Evolutionary conservation across 2,329 filamentous ascomycete species (phyloP).

Genomic region (Clarireedia sp.): DNA sequence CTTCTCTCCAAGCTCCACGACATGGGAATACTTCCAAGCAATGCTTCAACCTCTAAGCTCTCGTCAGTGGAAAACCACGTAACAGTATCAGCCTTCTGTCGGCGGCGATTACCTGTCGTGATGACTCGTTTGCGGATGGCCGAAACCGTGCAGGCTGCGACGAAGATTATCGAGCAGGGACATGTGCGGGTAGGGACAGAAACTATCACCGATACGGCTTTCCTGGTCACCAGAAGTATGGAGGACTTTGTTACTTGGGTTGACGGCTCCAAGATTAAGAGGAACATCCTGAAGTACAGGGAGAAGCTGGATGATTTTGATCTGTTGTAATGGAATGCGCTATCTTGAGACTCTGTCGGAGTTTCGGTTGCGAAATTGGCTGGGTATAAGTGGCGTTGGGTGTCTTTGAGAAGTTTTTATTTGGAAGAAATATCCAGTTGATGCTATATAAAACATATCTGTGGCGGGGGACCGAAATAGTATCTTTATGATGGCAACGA

Average conservation of each 20-base stretch:
- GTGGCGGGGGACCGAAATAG: too few species aligned
- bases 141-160: constrained; percentile 76
- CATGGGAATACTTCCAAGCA: constrained; percentile 74
- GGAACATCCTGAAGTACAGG: constrained; percentile 88
- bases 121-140: constrained; percentile 91
- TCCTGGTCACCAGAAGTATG: constrained; percentile 78
- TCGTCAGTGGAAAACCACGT: constrained; percentile 80
- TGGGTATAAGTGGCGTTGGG: not conserved
- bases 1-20: constrained; percentile 87
- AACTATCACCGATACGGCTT: constrained; percentile 82
- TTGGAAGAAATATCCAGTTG: not conserved
- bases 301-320: constrained; percentile 97
- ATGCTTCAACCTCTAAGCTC: constrained; percentile 59
- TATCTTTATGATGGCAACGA: too few species aligned
- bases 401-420: not conserved
- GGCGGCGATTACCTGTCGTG: constrained; percentile 75
- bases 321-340: constrained; percentile 50
- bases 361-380: constrained; percentile 7
- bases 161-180: constrained; percentile 86
- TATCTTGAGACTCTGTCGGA: not conserved
- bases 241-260: constrained; percentile 98
- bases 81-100: constrained; percentile 82
- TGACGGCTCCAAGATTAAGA: constrained; percentile 93
- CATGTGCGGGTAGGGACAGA: constrained; percentile 89
- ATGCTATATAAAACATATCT: too few species aligned